phyloP scores from a whole-genome alignment of 257 asterid species.

The Parsonsia alboflavescens region DNA sequence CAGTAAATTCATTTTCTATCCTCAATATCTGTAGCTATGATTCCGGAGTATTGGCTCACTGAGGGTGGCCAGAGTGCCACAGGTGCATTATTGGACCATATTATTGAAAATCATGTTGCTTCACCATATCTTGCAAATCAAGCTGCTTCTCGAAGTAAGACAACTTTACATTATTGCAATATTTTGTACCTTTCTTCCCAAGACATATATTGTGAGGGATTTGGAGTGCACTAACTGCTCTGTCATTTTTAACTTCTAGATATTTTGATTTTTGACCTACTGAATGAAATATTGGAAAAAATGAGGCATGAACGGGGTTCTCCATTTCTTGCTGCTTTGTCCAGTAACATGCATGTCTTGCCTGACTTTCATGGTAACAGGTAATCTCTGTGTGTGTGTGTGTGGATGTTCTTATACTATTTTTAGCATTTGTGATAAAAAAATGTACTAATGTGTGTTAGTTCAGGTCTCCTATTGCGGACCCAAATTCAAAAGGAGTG shows the following conservation, averaged over 20 bases:
- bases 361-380: slow-evolving; percentile 99
- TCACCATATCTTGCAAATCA: slow-evolving; percentile 70
- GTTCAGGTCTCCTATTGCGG: slow-evolving; percentile 94
- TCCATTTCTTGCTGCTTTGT: slow-evolving; percentile 74
- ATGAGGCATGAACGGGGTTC: slow-evolving; percentile 50
- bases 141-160: slow-evolving; percentile 89
- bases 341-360: slow-evolving; percentile 70
- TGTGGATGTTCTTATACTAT: background rate
- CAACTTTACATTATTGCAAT: background rate
- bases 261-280: slow-evolving; percentile 64
- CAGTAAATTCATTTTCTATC: slow-evolving; percentile 19
- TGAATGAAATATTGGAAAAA: slow-evolving; percentile 74
- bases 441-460: slow-evolving; percentile 21
- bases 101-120: slow-evolving; percentile 81
- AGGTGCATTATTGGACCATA: slow-evolving; percentile 77
- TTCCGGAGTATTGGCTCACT: slow-evolving; percentile 96
- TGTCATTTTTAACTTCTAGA: slow-evolving; percentile 33
- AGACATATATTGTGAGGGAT: background rate
- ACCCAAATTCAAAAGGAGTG: slow-evolving; percentile 83
- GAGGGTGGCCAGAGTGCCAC: slow-evolving; percentile 99
- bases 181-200: background rate
- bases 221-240: slow-evolving; percentile 1
- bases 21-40: slow-evolving; percentile 60
- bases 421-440: background rate
- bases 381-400: slow-evolving; percentile 28